phyloP scores from a whole-genome alignment of 2,329 filamentous ascomycete genomes.

The Colletotrichum somersetense region DNA sequence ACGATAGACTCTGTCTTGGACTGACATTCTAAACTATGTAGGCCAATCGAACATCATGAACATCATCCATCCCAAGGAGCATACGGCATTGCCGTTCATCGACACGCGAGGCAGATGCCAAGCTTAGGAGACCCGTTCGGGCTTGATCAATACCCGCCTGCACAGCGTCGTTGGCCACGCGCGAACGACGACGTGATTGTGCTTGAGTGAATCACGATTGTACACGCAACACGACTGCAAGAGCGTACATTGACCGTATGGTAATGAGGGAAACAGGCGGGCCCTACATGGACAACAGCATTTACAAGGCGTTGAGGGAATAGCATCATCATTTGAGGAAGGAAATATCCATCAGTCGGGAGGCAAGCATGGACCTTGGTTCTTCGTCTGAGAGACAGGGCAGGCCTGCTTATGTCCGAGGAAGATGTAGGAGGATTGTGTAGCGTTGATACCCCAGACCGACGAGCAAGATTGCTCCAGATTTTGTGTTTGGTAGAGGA shows the following conservation, averaged over 20 bases:
- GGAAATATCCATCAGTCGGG: neutral
- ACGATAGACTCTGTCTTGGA: neutral
- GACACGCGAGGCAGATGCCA: slow-evolving; percentile 10
- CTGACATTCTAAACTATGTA: neutral
- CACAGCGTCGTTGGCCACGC: slow-evolving; percentile 43
- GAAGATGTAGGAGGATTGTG: neutral
- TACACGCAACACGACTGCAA: neutral
- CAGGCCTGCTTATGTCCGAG: neutral
- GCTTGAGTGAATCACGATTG: slow-evolving; percentile 46
- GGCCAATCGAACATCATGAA: slow-evolving; percentile 26
- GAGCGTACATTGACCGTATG: neutral
- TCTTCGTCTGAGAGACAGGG: neutral
- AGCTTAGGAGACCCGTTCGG: neutral
- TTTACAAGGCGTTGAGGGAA: slow-evolving; percentile 9
- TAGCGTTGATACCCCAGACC: slow-evolving; percentile 14
- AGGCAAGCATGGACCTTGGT: neutral
- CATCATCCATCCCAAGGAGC: slow-evolving; percentile 41
- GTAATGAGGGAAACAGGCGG: neutral
- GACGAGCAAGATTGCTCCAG: slow-evolving; percentile 11
- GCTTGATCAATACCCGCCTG: slow-evolving; percentile 39
- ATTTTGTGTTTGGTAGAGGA: slow-evolving; percentile 1
- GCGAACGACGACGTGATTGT: slow-evolving; percentile 49
- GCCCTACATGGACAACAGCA: neutral
- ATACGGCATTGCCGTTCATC: slow-evolving; percentile 30
- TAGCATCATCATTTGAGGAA: neutral